Percentiles rank a stretch among this genome's conserved stretches.
phyloP scores from a whole-genome alignment of 1,139 yeast species.

The Arxiozyma slooffiae region DNA sequence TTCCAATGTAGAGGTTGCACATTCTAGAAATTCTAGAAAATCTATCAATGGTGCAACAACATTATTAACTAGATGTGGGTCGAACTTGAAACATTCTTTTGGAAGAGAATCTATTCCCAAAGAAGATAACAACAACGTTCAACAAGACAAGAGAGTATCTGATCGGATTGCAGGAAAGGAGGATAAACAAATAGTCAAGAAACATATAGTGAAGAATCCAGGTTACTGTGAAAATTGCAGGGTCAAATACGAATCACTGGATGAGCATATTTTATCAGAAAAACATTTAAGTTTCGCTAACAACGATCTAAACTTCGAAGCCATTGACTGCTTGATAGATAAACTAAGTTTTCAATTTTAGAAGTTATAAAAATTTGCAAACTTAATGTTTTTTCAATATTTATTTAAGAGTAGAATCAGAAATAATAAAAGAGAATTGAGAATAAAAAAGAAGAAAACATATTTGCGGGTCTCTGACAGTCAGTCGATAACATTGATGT shows the following conservation, averaged over 20 bases:
- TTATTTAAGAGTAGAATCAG: background rate
- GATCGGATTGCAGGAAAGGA: background rate
- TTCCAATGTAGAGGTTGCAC: conserved; percentile 1
- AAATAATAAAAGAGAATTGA: no score
- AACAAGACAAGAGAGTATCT: background rate
- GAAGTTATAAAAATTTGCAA: background rate
- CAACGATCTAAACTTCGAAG: conserved; percentile 59
- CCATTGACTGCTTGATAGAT: conserved; percentile 61
- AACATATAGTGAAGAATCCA: conserved; percentile 22
- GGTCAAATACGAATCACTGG: conserved; percentile 71
- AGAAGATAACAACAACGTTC: background rate
- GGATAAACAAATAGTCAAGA: conserved; percentile 3
- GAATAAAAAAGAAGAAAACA: no score
- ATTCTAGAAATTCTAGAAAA: background rate
- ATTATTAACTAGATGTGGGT: background rate
- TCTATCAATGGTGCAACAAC: conserved; percentile 1
- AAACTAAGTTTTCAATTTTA: conserved; percentile 33
- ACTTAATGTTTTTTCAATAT: background rate
- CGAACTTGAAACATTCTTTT: conserved; percentile 2
- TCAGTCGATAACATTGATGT: background rate
- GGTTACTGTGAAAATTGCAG: conserved; percentile 95
- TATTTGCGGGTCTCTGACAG: background rate
- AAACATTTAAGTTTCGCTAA: conserved; percentile 77
- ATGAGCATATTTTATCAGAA: conserved; percentile 59
- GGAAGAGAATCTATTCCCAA: background rate